Evolutionary conservation across 2,329 filamentous ascomycete genomes (phyloP).

Genomic region (Neurospora sp.): DNA sequence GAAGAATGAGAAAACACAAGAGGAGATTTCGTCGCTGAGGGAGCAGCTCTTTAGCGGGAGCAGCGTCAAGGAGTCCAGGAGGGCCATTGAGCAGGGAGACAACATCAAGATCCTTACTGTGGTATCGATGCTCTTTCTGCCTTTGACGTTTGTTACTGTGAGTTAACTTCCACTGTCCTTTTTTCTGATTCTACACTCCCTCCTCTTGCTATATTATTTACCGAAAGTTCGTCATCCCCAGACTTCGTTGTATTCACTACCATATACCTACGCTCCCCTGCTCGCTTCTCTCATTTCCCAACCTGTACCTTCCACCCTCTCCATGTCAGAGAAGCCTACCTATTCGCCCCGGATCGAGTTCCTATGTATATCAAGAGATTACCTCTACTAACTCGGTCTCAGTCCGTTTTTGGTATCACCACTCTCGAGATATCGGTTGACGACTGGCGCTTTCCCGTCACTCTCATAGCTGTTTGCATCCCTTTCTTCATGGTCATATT

Average conservation of each 20-base stretch:
- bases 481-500: slow-evolving; percentile 39
- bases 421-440: slow-evolving; percentile 30
- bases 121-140: slow-evolving; percentile 51
- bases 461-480: slow-evolving; percentile 55
- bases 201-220: background rate
- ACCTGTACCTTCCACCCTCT: background rate
- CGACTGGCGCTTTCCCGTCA: slow-evolving; percentile 39
- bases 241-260: background rate
- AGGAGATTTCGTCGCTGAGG: slow-evolving; percentile 45
- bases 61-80: slow-evolving; percentile 49
- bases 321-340: background rate
- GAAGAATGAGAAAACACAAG: slow-evolving; percentile 42
- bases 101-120: slow-evolving; percentile 52
- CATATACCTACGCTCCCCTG: background rate
- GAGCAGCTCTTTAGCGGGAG: slow-evolving; percentile 55
- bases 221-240: background rate
- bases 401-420: slow-evolving; percentile 46
- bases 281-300: background rate
- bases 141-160: slow-evolving; percentile 49
- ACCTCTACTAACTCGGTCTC: background rate
- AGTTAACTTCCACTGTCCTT: slow-evolving; percentile 8
- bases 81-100: slow-evolving; percentile 53
- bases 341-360: background rate
- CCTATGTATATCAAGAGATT: background rate
- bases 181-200: background rate